Base-by-base conservation (phyloP, 345 rosid species). In the Jatropha curcas region DNA sequence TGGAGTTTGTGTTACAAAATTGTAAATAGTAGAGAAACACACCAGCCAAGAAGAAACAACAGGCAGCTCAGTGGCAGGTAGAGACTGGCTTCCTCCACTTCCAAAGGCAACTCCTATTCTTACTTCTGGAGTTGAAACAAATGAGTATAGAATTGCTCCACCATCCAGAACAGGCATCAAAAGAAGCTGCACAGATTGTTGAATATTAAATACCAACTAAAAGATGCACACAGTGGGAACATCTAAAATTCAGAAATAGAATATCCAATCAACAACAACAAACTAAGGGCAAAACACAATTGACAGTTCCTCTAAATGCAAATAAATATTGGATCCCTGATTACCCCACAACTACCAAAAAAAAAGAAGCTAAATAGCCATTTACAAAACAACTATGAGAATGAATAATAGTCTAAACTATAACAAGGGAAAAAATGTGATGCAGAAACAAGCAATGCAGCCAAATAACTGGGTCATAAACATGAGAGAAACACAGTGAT, bases 11-110 rank as follows among this genome's bases (percentile, higher is more conserved):
- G 41, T 73, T 39, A 24, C 7, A 24, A n/a, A 27, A 66, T 31
- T 60, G 53, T 24, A 27, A 68, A 39, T 14, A 28, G 34, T 34
- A 58, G 56, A 72, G 69, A 83, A 73, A 82, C 83, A n/a, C 66
- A 92, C 99, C 92, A 94, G 90, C 97, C 97, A 94, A 74, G 97
- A 88, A 68, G 99, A 92, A 76, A 94, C 98, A 7, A 97, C 99
- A 13, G 99, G 99, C 39, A 94, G 90, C 79, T 83, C 99, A 7
- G 98, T 94, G 9, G 92, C 97, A 28, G 98, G 98, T 67, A 92
- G 85, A 39, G 95, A 88, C 68, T 95, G 97, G 82, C 97, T 92
- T 76, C 95, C 98, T 24, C 99, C 98, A 80, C 99, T 90, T 65
- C 99, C 99, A 66, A 95, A 95, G 74, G 98, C 97, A 76, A 95